These are phyloP conservation scores for Cyclotella baltica DNA, from an alignment of 108 stramenopile genomes.

Conservation along the genomic window DNA sequence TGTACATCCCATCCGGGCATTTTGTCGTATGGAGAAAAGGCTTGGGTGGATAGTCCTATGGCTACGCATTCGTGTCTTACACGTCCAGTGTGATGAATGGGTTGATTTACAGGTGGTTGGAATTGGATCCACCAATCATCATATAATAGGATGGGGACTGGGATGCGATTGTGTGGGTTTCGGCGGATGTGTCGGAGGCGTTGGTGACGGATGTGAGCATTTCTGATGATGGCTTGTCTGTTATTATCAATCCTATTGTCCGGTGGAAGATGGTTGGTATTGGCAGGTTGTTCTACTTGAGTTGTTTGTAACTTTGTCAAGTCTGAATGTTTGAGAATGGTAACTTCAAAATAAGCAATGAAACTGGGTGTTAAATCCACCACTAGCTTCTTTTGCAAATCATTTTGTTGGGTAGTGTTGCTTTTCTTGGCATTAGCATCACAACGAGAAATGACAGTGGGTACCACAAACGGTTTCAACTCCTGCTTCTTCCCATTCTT, in stretches of 20 bases:
- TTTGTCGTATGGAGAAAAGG: slow-evolving; percentile 54
- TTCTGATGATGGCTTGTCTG: too few species aligned
- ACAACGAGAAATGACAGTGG: slow-evolving; percentile 29
- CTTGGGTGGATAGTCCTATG: slow-evolving; percentile 66
- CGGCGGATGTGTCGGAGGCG: not conserved
- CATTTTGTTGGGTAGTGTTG: not conserved
- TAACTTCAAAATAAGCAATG: slow-evolving; percentile 80
- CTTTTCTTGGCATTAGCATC: not conserved
- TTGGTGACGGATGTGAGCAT: not conserved
- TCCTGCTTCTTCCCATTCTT: not conserved
- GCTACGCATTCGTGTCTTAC: slow-evolving; percentile 69
- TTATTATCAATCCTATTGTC: too few species aligned
- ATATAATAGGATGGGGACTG: not conserved
- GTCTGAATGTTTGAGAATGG: slow-evolving; percentile 48
- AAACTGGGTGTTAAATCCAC: slow-evolving; percentile 73
- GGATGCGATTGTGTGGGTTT: not conserved
- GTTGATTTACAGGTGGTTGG: not conserved
- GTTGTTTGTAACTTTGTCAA: not conserved
- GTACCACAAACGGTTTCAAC: slow-evolving; percentile 57
- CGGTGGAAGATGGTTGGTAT: too few species aligned
- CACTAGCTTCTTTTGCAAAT: not conserved
- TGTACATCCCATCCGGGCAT: slow-evolving; percentile 90
- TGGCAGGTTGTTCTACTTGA: not conserved
- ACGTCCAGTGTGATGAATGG: not conserved
- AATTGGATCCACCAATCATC: not conserved